These are phyloP conservation scores for Endotrypanum monterogeii DNA, from an alignment of 208 protist genomes.

Conservation along the genomic window DNA sequence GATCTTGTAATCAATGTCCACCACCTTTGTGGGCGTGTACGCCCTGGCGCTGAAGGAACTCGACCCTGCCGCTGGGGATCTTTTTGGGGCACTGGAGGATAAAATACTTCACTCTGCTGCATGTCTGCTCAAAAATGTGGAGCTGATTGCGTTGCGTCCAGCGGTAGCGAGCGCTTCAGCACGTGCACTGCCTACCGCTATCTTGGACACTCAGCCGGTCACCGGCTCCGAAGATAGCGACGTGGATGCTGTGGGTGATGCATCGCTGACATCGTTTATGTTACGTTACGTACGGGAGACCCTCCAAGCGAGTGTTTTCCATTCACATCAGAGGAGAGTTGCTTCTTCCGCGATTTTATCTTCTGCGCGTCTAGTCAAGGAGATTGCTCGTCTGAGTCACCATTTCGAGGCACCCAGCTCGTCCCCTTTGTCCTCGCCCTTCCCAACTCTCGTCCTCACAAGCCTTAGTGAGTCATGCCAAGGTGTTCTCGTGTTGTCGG, in stretches of 20 bases:
- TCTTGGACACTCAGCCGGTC: neutral
- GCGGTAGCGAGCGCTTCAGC: neutral
- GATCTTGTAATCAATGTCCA: neutral
- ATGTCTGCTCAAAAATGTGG: neutral
- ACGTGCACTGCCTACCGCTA: neutral
- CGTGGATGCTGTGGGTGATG: neutral
- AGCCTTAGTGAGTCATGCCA: neutral
- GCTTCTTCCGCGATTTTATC: neutral
- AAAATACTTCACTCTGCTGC: constrained; percentile 5
- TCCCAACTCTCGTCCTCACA: constrained; percentile 1
- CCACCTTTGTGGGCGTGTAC: constrained; percentile 6
- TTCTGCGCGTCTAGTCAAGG: neutral
- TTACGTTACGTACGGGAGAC: neutral
- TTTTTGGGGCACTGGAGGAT: neutral
- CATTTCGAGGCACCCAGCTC: neutral
- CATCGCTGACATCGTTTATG: neutral
- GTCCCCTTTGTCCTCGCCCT: neutral
- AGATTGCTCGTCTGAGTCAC: neutral
- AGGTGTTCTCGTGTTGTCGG: constrained; percentile 14
- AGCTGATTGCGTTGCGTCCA: constrained; percentile 2
- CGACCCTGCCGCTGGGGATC: neutral
- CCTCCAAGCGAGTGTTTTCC: neutral
- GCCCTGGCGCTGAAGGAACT: constrained; percentile 1
- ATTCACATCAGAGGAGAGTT: neutral
- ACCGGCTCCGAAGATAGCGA: neutral